A percentile compares a stretch with the other conserved stretches of the same genome.
phyloP scores from a whole-genome alignment of 352 stramenopile genomes.

The Pythium sukuiense region DNA sequence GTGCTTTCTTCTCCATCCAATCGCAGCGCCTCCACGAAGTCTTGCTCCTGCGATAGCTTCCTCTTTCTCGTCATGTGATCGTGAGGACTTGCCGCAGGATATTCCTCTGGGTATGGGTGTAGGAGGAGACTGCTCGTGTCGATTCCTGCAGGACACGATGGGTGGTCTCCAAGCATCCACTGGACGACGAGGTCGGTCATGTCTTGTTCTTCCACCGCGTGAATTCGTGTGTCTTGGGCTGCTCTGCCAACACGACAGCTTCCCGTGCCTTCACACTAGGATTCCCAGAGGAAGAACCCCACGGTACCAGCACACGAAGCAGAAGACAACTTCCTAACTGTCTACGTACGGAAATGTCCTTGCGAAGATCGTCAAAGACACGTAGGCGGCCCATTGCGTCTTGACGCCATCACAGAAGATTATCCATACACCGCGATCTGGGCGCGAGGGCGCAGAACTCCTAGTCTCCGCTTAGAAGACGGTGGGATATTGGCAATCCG shows the following conservation, averaged over 20 bases:
- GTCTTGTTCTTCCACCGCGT: background rate
- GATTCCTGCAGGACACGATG: background rate
- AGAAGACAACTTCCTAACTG: background rate
- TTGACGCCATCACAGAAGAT: background rate
- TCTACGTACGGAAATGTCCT: background rate
- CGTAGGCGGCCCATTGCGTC: background rate
- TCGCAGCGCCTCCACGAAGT: background rate
- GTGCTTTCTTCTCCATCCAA: constrained; percentile 5
- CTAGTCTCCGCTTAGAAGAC: background rate
- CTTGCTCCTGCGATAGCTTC: background rate
- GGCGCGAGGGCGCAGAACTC: background rate
- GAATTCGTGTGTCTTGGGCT: background rate
- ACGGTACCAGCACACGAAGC: background rate
- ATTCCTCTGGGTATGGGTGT: too few species aligned
- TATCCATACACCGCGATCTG: background rate
- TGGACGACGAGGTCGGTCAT: background rate
- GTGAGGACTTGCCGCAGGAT: background rate
- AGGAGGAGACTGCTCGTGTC: background rate
- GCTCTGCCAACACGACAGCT: background rate
- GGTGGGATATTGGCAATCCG: background rate
- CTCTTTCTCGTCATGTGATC: background rate
- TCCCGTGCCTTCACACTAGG: background rate
- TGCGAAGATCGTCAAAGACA: background rate
- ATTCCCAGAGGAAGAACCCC: background rate
- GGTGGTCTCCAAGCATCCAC: background rate